Evolutionary conservation across 208 protist genomes (phyloP).

Genomic region (Kentomonas sorsogonicus): DNA sequence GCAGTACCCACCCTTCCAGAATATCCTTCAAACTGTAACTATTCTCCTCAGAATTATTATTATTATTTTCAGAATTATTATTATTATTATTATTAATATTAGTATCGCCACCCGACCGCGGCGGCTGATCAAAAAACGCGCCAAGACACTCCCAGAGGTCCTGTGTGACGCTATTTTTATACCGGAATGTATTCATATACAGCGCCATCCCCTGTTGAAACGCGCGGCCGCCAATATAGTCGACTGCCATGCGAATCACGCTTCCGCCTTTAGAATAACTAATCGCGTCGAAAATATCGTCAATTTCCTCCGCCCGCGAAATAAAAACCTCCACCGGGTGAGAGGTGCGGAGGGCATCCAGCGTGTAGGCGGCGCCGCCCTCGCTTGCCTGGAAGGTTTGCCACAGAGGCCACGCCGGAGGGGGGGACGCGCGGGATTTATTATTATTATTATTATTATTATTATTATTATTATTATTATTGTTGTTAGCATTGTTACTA

Average conservation of each 20-base stretch:
- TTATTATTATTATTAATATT: too few species aligned
- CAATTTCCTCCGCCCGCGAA: conserved; percentile 76
- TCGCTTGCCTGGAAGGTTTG: conserved; percentile 74
- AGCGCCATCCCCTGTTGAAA: conserved; percentile 68
- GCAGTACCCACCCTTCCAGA: conserved; percentile 59
- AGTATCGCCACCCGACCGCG: too few species aligned
- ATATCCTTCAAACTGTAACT: conserved; percentile 52
- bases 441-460: too few species aligned
- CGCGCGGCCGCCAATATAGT: conserved; percentile 72
- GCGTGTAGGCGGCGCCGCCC: conserved; percentile 51
- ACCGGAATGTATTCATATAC: conserved; percentile 80
- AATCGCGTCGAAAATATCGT: conserved; percentile 93
- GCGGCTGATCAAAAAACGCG: too few species aligned
- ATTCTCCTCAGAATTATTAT: too few species aligned
- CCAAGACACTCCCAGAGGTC: conserved; percentile 86
- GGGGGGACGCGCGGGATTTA: too few species aligned
- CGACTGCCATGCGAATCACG: conserved; percentile 83
- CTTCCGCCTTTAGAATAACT: conserved; percentile 85
- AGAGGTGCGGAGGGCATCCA: conserved; percentile 81
- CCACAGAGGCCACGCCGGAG: conserved; percentile 77
- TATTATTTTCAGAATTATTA: too few species aligned
- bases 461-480: too few species aligned
- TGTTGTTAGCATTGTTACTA: too few species aligned
- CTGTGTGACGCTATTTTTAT: conserved; percentile 62
- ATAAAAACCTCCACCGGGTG: conserved; percentile 91